phyloP scores from a whole-genome alignment of 257 asterid species.

The Eucommia ulmoides region DNA sequence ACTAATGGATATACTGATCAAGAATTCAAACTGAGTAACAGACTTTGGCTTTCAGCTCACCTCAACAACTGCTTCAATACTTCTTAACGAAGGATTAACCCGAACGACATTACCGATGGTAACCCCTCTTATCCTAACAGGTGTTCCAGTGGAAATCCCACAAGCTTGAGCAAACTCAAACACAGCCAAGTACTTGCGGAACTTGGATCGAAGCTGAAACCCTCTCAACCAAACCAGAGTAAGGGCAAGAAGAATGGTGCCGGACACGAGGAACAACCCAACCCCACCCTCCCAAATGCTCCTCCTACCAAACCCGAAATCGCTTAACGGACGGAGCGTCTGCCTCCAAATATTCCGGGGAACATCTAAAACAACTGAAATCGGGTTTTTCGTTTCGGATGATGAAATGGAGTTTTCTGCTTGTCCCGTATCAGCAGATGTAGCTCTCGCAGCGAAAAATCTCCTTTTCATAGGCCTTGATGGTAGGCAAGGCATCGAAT shows the following conservation, averaged over 20 bases:
- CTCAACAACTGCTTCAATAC: constrained; percentile 84
- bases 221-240: constrained; percentile 95
- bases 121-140: constrained; percentile 91
- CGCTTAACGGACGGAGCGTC: constrained; percentile 71
- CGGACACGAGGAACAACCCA: constrained; percentile 81
- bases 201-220: constrained; percentile 75
- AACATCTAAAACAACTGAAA: constrained; percentile 48
- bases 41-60: constrained; percentile 19
- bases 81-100: constrained; percentile 73
- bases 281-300: constrained; percentile 99
- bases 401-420: constrained; percentile 23
- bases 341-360: constrained; percentile 68
- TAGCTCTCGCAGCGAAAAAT: constrained; percentile 24
- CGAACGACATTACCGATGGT: constrained; percentile 82
- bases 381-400: constrained; percentile 33
- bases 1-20: neutral
- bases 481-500: constrained; percentile 31
- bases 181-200: constrained; percentile 68
- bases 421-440: constrained; percentile 33
- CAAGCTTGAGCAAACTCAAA: constrained; percentile 90
- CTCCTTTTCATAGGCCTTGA: constrained; percentile 20
- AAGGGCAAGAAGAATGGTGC: constrained; percentile 64
- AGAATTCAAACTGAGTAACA: neutral
- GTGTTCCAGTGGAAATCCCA: constrained; percentile 90
- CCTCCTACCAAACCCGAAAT: constrained; percentile 90